Base-by-base conservation (phyloP, 192 early-diverging fungal species). In the Linnemannia exigua region DNA sequence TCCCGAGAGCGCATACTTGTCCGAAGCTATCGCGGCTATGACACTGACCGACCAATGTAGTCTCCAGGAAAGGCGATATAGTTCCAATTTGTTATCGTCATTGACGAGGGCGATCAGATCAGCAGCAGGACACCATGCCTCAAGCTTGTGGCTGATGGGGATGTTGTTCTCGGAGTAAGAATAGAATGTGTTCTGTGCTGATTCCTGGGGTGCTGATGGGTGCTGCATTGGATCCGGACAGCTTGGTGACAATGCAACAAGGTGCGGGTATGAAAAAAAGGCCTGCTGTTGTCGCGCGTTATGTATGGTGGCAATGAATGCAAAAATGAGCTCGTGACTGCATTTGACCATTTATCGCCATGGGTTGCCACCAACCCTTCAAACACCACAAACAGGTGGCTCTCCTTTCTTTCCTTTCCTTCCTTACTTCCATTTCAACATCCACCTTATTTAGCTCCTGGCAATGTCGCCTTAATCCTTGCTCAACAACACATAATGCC, bases 21-120 rank as follows among this genome's bases (percentile, higher is more conserved):
- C 22, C 28, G 47, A 52, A 46, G 22, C 15, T 66, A 67, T 0
- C 36, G 38, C 33, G 1, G 37, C 31, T 46, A 28, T 78, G n/a
- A 84, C 67, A 5, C 37, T 20, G 8, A 79, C 38, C 11, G 82
- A 79, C 82, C 82, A 84, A 28, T 84, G 82, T 16, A 67, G 25
- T 35, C 79, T 46, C 82, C 82, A 84, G 12, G 82, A 84, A 5
- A 78, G 46, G 72, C 82, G 72, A 54, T 84, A 84, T 22, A 84
- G 63, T 19, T 79, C 76, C 28, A 84, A 76, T 19, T 84, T 68
- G 38, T 84, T 84, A 4, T 84, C 63, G 19, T 70, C 28, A 33
- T 38, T 79, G 66, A 84, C 77, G 38, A 84, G 31, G 19, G 82
- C 82, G 25, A 84, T 48, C 20, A 84, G 67, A 63, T 84, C 82